A percentile compares a stretch with the other conserved stretches of the same genome.
These are phyloP conservation scores for Curvularia verruculosa DNA, from an alignment of 2,329 filamentous ascomycete species.

Conservation along the genomic window DNA sequence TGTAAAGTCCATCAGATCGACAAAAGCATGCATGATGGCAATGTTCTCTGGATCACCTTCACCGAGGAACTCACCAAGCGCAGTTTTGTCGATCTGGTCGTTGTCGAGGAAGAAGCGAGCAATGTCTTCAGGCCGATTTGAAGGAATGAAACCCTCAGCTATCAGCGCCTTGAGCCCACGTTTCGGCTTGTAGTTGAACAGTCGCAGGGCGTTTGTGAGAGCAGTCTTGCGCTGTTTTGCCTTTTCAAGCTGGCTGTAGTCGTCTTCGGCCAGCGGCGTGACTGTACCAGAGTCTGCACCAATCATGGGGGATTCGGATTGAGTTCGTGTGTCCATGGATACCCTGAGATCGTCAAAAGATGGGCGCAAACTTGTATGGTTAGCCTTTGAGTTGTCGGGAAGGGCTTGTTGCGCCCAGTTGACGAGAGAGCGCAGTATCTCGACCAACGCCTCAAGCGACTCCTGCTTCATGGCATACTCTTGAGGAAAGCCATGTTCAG, in stretches of 20 bases:
- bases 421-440: conserved; percentile 85
- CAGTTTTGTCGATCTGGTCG: conserved; percentile 85
- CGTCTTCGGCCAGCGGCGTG: conserved; percentile 70
- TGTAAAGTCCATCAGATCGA: conserved; percentile 91
- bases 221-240: conserved; percentile 95
- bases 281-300: conserved; percentile 55
- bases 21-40: conserved; percentile 97
- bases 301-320: conserved; percentile 66
- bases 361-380: conserved; percentile 53
- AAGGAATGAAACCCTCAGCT: conserved; percentile 84
- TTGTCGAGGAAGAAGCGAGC: conserved; percentile 81
- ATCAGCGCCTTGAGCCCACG: conserved; percentile 84
- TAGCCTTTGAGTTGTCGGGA: conserved; percentile 54
- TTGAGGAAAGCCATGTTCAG: conserved; percentile 75
- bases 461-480: conserved; percentile 93
- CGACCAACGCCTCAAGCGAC: conserved; percentile 85
- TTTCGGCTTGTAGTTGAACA: conserved; percentile 99
- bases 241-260: conserved; percentile 91
- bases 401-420: conserved; percentile 84
- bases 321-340: conserved; percentile 74
- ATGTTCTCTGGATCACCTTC: conserved; percentile 94
- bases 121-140: conserved; percentile 78
- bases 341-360: conserved; percentile 69
- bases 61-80: conserved; percentile 91
- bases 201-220: conserved; percentile 81